phyloP scores from a whole-genome alignment of 225 moss, liverwort and hornwort species.

The Pseudoscleropodium purum region DNA sequence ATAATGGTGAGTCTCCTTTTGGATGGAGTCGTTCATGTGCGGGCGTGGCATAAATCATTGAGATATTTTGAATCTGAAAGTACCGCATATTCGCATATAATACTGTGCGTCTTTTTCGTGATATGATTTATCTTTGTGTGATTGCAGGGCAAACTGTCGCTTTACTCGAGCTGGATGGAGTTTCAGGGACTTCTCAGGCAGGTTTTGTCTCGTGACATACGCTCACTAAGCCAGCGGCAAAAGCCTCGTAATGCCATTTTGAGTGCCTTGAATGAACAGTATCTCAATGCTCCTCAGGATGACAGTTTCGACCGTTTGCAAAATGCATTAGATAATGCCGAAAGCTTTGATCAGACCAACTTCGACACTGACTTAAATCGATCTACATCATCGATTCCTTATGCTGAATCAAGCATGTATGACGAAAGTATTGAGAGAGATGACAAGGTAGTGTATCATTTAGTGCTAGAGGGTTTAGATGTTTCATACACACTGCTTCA shows the following conservation, averaged over 20 bases:
- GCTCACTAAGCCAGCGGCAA: constrained; percentile 79
- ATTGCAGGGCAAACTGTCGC: constrained; percentile 65
- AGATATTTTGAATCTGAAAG: not conserved
- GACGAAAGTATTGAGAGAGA: constrained; percentile 14
- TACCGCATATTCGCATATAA: not conserved
- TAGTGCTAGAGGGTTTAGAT: constrained; percentile 83
- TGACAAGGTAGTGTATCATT: constrained; percentile 71
- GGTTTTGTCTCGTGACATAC: constrained; percentile 87
- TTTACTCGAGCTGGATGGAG: constrained; percentile 63
- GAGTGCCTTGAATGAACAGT: constrained; percentile 65
- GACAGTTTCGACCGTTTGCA: constrained; percentile 13
- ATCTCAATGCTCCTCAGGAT: constrained; percentile 32
- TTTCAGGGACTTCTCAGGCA: constrained; percentile 63
- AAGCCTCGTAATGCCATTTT: constrained; percentile 80
- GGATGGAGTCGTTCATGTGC: not conserved
- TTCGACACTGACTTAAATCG: not conserved
- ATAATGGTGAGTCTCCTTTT: constrained; percentile 41
- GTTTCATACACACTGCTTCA: constrained; percentile 56
- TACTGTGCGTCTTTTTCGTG: not conserved
- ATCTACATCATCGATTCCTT: not conserved
- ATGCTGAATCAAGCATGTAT: constrained; percentile 4
- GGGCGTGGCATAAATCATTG: not conserved
- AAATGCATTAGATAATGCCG: constrained; percentile 31
- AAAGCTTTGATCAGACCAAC: constrained; percentile 14
- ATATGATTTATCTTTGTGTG: not conserved